Evolutionary conservation across 352 stramenopile genomes (phyloP).

Genomic region (Phytophthora macrochlamydospora): DNA sequence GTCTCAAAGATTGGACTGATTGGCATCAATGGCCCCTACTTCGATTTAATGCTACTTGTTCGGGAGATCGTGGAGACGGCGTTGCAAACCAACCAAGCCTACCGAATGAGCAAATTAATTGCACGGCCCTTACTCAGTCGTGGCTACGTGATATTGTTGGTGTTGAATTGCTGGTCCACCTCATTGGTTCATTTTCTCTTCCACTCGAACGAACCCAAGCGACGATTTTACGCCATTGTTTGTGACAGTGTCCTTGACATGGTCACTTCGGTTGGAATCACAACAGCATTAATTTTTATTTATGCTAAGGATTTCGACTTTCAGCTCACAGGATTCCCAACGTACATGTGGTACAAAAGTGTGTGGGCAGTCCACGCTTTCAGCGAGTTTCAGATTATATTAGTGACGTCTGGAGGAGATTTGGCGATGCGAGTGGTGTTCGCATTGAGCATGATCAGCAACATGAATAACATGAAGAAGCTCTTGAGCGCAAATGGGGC

Average conservation of each 20-base stretch:
- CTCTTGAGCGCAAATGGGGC: constrained; percentile 12
- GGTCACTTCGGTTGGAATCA: constrained; percentile 32
- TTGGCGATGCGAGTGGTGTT: constrained; percentile 18
- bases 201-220: constrained; percentile 6
- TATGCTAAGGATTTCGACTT: constrained; percentile 25
- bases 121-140: not conserved
- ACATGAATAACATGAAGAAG: constrained; percentile 34
- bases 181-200: constrained; percentile 9
- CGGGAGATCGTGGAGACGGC: constrained; percentile 7
- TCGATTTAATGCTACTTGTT: not conserved
- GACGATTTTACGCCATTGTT: constrained; percentile 33
- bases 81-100: constrained; percentile 11
- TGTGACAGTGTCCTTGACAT: constrained; percentile 29
- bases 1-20: not conserved
- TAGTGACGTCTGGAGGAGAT: constrained; percentile 29
- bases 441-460: constrained; percentile 18
- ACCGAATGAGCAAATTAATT: constrained; percentile 9
- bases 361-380: constrained; percentile 35
- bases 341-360: constrained; percentile 37
- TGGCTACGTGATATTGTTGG: constrained; percentile 6
- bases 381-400: constrained; percentile 39
- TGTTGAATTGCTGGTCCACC: constrained; percentile 17
- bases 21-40: not conserved
- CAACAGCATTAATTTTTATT: constrained; percentile 12
- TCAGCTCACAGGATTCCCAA: constrained; percentile 5